Evolutionary conservation across 495 filamentous ascomycete species (phyloP), one percentile per base, ranked within the genome.

Genomic region (Endocarpon pusillum): DNA sequence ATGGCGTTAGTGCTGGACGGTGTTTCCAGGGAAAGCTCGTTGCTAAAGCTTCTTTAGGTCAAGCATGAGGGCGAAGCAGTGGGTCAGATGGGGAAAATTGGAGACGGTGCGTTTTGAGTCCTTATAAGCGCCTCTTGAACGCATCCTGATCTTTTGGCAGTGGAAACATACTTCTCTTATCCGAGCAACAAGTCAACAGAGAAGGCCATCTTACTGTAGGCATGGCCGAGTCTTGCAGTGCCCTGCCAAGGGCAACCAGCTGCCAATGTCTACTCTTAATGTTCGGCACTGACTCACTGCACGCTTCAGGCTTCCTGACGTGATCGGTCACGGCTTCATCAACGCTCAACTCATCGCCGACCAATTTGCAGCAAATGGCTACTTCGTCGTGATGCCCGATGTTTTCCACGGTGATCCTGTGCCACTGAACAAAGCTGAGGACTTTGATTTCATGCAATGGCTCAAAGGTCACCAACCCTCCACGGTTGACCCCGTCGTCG

Each of bases 301-400:
- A n/a, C n/a, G n/a, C n/a, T n/a, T n/a, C 9, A 38, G 36, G 16
- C 39, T 54, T 3, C 45, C 54, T 1, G 54, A 59, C 38, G 54
- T 52, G 3, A 48, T 57, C 28, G 55, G 53, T 8, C 50, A 50
- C 33, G 21, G 39, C 3, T 57, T 53, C 38, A 42, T 47, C 25
- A 56, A 59, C 21, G 42, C 47, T 17, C 54, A 59, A 22, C 32
- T 59, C 8, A 47, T 57, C 33, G 82, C 81, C 23, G 81, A 87
- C 57, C 75, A 81, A 43, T 73, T 71, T 32, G 81, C 81, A 17
- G 73, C 72, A 33, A 75, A 78, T 40, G 82, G 81, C 26, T 89
- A 83, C 49, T 64, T 78, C 12, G 73, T 74, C 29, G 53, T 82
- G 12, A 65, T 87, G 48, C 66, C 78, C 32, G 82, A 56, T 27